Conservation (phyloP, 1,139 yeast species). For the Candida freyschussii region DNA sequence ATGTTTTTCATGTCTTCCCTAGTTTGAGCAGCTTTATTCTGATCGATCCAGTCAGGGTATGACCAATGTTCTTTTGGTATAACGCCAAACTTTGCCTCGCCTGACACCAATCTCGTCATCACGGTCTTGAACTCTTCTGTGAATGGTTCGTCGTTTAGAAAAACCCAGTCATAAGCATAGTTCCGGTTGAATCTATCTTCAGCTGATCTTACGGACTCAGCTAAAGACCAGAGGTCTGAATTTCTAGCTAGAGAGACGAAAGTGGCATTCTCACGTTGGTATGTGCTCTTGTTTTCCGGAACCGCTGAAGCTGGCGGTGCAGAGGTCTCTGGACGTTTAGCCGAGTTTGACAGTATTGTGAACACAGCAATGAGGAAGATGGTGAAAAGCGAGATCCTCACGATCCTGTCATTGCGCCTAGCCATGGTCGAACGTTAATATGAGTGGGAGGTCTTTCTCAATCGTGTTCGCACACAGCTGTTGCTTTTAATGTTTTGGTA, state of each 20-base stretch:
- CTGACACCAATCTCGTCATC: constrained; percentile 34
- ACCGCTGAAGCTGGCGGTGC: constrained; percentile 2
- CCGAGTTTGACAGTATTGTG: constrained; percentile 31
- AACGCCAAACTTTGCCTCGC: constrained; percentile 44
- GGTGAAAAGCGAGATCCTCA: constrained; percentile 31
- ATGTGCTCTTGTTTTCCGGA: background rate
- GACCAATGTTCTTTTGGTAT: constrained; percentile 52
- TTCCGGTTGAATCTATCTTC: constrained; percentile 71
- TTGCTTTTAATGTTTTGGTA: too few species aligned
- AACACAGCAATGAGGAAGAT: constrained; percentile 32
- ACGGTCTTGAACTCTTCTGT: constrained; percentile 40
- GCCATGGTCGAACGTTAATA: constrained; percentile 14
- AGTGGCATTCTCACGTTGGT: constrained; percentile 46
- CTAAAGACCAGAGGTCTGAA: constrained; percentile 56
- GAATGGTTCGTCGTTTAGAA: constrained; percentile 54
- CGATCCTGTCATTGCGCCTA: constrained; percentile 17
- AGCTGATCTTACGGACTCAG: constrained; percentile 59
- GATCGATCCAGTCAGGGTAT: constrained; percentile 57
- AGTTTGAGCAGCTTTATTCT: constrained; percentile 36
- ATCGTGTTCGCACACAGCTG: too few species aligned
- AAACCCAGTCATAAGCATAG: constrained; percentile 74
- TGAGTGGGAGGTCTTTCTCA: too few species aligned
- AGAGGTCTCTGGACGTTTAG: constrained; percentile 6
- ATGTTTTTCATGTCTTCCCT: constrained; percentile 40
- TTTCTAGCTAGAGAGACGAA: constrained; percentile 75